Evolutionary conservation across 1,284 basidiomycete species (phyloP).

Genomic region (Fomitopsis schrenkii): DNA sequence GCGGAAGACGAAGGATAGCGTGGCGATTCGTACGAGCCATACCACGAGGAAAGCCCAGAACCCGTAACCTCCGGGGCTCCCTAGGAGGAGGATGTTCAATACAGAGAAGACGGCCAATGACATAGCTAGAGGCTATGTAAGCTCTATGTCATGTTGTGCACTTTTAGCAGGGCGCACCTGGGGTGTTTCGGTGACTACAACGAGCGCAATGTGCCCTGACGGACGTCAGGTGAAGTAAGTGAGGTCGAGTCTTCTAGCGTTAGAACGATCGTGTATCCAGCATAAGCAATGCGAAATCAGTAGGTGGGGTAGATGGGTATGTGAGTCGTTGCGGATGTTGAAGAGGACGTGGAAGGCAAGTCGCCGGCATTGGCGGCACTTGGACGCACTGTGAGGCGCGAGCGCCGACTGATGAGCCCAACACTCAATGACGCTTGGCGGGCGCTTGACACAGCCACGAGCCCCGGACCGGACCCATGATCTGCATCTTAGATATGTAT

Average conservation of each 20-base stretch:
- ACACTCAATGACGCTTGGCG: not conserved
- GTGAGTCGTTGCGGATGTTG: not conserved
- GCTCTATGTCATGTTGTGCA: not conserved
- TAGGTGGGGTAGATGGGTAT: not conserved
- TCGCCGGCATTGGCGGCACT: not conserved
- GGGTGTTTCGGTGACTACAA: not conserved
- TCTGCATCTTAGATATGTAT: not conserved
- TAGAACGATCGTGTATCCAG: not conserved
- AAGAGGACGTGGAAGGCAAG: not conserved
- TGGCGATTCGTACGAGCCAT: slow-evolving; percentile 44
- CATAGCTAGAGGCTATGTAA: not conserved
- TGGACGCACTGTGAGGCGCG: too few species aligned
- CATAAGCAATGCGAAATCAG: not conserved
- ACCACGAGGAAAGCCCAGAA: slow-evolving; percentile 39
- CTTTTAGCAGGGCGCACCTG: not conserved
- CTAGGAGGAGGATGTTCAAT: slow-evolving; percentile 22
- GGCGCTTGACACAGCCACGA: not conserved
- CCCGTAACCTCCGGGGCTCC: slow-evolving; percentile 19
- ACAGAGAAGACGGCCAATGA: slow-evolving; percentile 6
- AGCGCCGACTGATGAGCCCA: not conserved
- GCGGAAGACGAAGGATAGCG: slow-evolving; percentile 54
- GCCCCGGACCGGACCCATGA: not conserved
- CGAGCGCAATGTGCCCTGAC: not conserved
- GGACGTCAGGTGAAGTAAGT: not conserved
- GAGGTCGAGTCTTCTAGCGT: not conserved